These are phyloP conservation scores for Wallacemonas sp. DNA, from an alignment of 208 protist genomes.

Conservation along the genomic window DNA sequence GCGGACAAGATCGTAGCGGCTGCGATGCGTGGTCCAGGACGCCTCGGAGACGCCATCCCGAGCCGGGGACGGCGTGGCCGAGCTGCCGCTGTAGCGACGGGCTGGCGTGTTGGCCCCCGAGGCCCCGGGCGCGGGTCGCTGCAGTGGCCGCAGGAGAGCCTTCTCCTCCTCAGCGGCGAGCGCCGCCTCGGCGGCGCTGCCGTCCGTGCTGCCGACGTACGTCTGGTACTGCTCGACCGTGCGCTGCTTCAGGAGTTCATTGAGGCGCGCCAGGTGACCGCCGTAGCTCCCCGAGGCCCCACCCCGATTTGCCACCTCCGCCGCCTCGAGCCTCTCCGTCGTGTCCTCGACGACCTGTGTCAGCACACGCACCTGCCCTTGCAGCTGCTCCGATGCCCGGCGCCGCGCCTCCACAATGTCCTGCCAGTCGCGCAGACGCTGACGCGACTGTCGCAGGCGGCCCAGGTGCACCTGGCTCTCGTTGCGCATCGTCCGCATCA, in stretches of 20 bases:
- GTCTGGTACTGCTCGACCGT: slow-evolving; percentile 40
- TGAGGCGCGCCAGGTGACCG: slow-evolving; percentile 36
- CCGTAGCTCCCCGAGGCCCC: slow-evolving; percentile 16
- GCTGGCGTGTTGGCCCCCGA: slow-evolving; percentile 15
- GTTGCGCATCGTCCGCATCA: slow-evolving; percentile 25
- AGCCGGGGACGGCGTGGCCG: background rate
- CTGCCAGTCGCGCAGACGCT: slow-evolving; percentile 65
- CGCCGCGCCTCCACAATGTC: slow-evolving; percentile 35
- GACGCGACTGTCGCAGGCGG: slow-evolving; percentile 45
- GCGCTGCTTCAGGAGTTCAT: slow-evolving; percentile 34
- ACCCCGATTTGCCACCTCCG: slow-evolving; percentile 11
- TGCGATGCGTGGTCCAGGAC: slow-evolving; percentile 27
- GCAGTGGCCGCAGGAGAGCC: slow-evolving; percentile 19
- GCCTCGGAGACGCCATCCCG: no score
- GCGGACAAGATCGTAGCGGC: slow-evolving; percentile 50
- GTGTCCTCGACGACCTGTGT: slow-evolving; percentile 31
- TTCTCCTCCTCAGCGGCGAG: slow-evolving; percentile 27
- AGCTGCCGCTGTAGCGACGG: slow-evolving; percentile 13
- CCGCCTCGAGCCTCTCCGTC: slow-evolving; percentile 32
- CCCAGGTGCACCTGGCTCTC: slow-evolving; percentile 32
- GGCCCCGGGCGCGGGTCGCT: slow-evolving; percentile 22
- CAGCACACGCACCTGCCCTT: slow-evolving; percentile 37
- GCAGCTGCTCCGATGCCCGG: slow-evolving; percentile 32
- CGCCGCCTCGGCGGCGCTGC: slow-evolving; percentile 18
- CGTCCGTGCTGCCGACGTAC: slow-evolving; percentile 20